A percentile compares a stretch with the other conserved stretches of the same genome.
phyloP scores from a whole-genome alignment of 148 eudicot species.

The Camellia sinensis region DNA sequence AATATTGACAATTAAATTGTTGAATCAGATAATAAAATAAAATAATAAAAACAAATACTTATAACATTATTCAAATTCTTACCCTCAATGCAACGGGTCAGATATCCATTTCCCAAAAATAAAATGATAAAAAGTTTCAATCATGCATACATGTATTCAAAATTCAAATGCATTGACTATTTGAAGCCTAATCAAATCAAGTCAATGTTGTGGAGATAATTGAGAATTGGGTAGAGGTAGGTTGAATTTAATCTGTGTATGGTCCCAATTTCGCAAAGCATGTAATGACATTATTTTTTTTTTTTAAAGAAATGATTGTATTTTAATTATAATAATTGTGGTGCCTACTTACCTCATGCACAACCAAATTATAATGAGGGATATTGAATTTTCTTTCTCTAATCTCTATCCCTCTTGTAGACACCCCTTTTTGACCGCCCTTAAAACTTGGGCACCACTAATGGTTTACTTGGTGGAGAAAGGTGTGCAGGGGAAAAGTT shows the following conservation, averaged over 20 bases:
- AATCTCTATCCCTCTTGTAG: neutral
- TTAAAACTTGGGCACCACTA: too few species aligned
- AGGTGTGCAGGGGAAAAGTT: too few species aligned
- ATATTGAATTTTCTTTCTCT: neutral
- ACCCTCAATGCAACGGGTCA: neutral
- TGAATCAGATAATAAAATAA: too few species aligned
- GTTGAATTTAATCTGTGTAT: too few species aligned
- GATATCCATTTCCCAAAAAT: neutral
- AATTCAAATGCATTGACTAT: neutral
- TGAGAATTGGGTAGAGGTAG: too few species aligned
- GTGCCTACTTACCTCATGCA: too few species aligned
- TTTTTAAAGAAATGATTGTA: neutral
- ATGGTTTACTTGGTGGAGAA: too few species aligned
- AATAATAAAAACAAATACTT: neutral
- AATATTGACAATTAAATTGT: too few species aligned
- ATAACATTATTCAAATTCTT: neutral
- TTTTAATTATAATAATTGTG: too few species aligned
- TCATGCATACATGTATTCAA: neutral
- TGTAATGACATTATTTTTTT: neutral
- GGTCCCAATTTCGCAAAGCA: neutral
- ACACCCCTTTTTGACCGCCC: too few species aligned
- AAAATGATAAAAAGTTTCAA: too few species aligned
- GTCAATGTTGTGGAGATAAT: too few species aligned
- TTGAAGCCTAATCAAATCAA: neutral
- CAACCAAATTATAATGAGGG: neutral